A percentile compares a stretch with the other conserved stretches of the same genome.
phyloP scores from a whole-genome alignment of 768 basidiomycete genomes.

The Trametes meyenii region DNA sequence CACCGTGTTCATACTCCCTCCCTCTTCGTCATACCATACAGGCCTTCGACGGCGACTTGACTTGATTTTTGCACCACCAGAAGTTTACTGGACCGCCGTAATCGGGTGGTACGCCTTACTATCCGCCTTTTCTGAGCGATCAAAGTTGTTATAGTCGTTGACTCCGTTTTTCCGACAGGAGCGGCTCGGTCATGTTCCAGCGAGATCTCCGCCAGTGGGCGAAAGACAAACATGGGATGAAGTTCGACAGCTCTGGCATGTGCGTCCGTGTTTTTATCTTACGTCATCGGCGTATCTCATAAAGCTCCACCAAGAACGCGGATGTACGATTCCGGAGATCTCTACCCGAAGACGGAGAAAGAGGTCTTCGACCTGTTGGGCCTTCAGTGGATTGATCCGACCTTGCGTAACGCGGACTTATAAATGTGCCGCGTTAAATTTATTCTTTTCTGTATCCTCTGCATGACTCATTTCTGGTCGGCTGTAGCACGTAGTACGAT shows the following conservation, averaged over 20 bases:
- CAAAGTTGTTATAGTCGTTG: not conserved
- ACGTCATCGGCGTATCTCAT: not conserved
- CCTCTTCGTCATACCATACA: conserved; percentile 33
- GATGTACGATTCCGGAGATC: conserved; percentile 61
- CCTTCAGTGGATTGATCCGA: conserved; percentile 71
- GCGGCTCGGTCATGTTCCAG: conserved; percentile 89
- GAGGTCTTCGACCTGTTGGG: conserved; percentile 76
- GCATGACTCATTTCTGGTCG: not conserved
- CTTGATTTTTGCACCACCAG: conserved; percentile 76
- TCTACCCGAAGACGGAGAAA: conserved; percentile 64
- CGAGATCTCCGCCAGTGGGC: conserved; percentile 80
- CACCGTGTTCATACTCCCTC: conserved; percentile 73
- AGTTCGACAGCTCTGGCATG: conserved; percentile 86
- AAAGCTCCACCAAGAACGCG: conserved; percentile 48
- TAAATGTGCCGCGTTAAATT: not conserved
- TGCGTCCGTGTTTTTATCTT: conserved; percentile 37
- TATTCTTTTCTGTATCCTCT: not conserved
- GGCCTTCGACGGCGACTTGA: conserved; percentile 74
- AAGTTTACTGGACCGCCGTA: conserved; percentile 86
- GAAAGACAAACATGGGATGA: conserved; percentile 65
- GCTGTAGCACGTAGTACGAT: not conserved
- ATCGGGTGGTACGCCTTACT: conserved; percentile 70
- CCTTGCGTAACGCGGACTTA: conserved; percentile 67
- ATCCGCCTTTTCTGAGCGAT: not conserved
- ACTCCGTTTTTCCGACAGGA: conserved; percentile 47